Evolutionary conservation across 495 filamentous ascomycete species (phyloP).

Genomic region (Neurospora pannonica): DNA sequence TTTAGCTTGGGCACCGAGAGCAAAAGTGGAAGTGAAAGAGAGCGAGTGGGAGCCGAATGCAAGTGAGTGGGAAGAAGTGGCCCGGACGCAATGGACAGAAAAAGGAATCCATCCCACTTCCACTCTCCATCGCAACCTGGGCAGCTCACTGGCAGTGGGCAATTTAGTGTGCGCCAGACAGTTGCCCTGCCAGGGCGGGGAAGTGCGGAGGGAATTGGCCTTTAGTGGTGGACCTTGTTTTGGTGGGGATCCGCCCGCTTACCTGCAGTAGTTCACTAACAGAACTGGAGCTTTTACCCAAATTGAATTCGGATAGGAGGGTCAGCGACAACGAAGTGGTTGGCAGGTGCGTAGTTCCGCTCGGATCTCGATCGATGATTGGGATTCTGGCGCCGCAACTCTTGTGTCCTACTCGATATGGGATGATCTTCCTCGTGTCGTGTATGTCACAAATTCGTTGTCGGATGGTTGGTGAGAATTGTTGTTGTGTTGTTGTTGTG

Average conservation of each 20-base stretch:
- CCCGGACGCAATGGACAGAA: background rate
- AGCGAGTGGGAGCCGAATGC: background rate
- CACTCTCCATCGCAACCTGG: background rate
- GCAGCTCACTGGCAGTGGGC: background rate
- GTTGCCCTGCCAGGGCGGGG: background rate
- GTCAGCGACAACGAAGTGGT: background rate
- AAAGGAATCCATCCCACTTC: background rate
- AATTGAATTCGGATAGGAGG: background rate
- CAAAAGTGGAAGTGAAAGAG: background rate
- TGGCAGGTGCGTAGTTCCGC: background rate
- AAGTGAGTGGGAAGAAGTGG: background rate
- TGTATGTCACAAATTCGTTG: background rate
- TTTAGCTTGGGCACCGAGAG: background rate
- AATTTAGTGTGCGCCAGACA: background rate
- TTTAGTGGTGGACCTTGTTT: background rate
- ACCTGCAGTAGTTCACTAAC: slow-evolving; percentile 11
- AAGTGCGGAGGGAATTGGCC: background rate
- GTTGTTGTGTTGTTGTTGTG: background rate
- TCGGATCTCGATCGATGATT: background rate
- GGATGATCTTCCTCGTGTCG: background rate
- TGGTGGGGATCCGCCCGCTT: slow-evolving; percentile 9
- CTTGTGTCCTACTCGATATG: background rate
- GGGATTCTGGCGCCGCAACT: background rate
- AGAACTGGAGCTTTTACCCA: background rate
- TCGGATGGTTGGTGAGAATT: background rate